Evolutionary conservation across 176 grass and related monocot species (phyloP).

Genomic region (Pontederia paniculata): DNA sequence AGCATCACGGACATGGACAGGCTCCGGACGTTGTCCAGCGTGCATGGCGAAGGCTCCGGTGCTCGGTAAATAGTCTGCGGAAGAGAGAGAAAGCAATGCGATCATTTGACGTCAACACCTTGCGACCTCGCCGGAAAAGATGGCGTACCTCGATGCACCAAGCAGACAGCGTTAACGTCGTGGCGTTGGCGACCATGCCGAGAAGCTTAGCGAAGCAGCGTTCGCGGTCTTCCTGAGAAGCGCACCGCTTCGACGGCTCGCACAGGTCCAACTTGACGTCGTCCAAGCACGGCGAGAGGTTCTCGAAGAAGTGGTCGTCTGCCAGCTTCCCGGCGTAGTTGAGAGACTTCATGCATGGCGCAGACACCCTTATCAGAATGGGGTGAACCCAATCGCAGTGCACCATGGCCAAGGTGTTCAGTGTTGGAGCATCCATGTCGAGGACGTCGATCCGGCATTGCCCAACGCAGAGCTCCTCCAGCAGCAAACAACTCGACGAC

Average conservation of each 20-base stretch:
- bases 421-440: slow-evolving; percentile 19
- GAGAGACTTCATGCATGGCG: slow-evolving; percentile 20
- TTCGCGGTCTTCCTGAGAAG: background rate
- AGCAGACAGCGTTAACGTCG: slow-evolving; percentile 32
- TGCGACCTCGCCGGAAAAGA: slow-evolving; percentile 12
- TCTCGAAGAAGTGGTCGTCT: slow-evolving; percentile 17
- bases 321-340: slow-evolving; percentile 34
- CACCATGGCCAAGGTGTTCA: slow-evolving; percentile 23
- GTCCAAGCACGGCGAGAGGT: slow-evolving; percentile 14
- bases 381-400: slow-evolving; percentile 31
- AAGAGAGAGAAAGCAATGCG: background rate
- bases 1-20: slow-evolving; percentile 32
- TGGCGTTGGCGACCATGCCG: slow-evolving; percentile 26
- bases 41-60: slow-evolving; percentile 16
- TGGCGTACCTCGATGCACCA: slow-evolving; percentile 52
- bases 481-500: slow-evolving; percentile 19
- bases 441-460: slow-evolving; percentile 29
- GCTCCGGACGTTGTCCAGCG: slow-evolving; percentile 24
- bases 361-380: slow-evolving; percentile 17
- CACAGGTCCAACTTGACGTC: slow-evolving; percentile 25
- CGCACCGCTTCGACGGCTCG: slow-evolving; percentile 21
- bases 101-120: slow-evolving; percentile 7
- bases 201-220: slow-evolving; percentile 30
- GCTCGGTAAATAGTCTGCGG: slow-evolving; percentile 30
- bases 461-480: slow-evolving; percentile 20